Evolutionary conservation across 2,329 filamentous ascomycete genomes (phyloP), one percentile per base, ranked within the genome.

Genomic region (Neopestalotiopsis clavispora): DNA sequence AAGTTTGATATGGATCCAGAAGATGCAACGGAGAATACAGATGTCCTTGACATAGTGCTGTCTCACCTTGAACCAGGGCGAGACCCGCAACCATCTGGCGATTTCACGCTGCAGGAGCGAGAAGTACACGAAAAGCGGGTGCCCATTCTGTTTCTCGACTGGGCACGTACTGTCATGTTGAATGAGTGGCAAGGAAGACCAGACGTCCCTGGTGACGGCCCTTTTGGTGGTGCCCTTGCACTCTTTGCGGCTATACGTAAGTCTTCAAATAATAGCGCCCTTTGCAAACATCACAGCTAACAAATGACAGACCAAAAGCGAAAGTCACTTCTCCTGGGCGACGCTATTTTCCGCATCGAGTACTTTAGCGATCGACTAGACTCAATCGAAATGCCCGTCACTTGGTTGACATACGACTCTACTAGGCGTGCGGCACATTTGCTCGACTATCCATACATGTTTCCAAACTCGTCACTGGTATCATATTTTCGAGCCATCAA

Each of bases 401-500:
- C 89, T 63, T 97, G 90, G 92, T 79, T 91, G 66, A 84, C 86
- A 4, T 90, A 89, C 70, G 82, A 82, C 2, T 83, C 87, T 0
- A 90, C 89, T 40, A 89, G 85, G 69, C 90, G 90, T 72, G 88
- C 84, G 34, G 82, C 91, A 28, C 94, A 98, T 78, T 82, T 98
- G 0, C 83, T 98, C 3, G 91, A 94, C 69, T 94, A 92, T 71
- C 90, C 93, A 0, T 97, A 92, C 76, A 84, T 98, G 0, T 97
- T 98, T 74, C 90, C 87, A 23, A 86, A 91, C 0, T 86, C 90
- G 0, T 89, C 89, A 1, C 82, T 97, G 2, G 91, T 97, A 2
- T 90, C 90, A 0, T 97, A 94, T 77, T 98, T 98, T 78, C 91
- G 95, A 20, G 89, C 94, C 4, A 91, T 97, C 75, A 98, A 97